A percentile compares a stretch with the other conserved stretches of the same genome.
phyloP scores from a whole-genome alignment of 2,329 filamentous ascomycete genomes.

The Alternaria solani region DNA sequence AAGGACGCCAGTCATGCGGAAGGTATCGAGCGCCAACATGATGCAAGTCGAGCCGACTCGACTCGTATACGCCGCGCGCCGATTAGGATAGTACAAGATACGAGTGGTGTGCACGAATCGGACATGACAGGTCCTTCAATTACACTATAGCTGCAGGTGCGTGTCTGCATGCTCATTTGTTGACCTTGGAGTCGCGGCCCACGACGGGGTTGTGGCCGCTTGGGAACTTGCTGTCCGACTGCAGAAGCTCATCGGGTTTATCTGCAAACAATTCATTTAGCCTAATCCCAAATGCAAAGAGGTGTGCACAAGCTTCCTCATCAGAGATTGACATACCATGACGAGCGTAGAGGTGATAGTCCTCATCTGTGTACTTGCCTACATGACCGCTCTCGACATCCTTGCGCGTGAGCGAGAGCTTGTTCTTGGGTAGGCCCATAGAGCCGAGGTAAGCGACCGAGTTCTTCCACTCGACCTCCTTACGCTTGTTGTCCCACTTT shows the following conservation, averaged over 20 bases:
- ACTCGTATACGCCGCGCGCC: slow-evolving; percentile 13
- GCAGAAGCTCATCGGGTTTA: slow-evolving; percentile 62
- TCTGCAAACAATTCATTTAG: slow-evolving; percentile 51
- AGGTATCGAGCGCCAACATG: slow-evolving; percentile 18
- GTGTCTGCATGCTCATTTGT: slow-evolving; percentile 53
- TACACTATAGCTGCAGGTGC: background rate
- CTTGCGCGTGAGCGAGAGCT: slow-evolving; percentile 62
- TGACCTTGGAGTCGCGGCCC: slow-evolving; percentile 55
- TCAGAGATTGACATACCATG: slow-evolving; percentile 53
- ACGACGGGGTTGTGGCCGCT: slow-evolving; percentile 57
- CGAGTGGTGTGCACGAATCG: slow-evolving; percentile 1
- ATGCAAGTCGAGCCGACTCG: slow-evolving; percentile 13
- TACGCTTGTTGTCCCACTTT: slow-evolving; percentile 75
- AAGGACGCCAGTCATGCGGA: slow-evolving; percentile 12
- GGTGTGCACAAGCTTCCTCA: slow-evolving; percentile 25
- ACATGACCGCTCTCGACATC: slow-evolving; percentile 65
- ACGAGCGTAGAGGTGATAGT: slow-evolving; percentile 59
- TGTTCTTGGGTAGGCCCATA: slow-evolving; percentile 68
- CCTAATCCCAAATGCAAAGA: slow-evolving; percentile 33
- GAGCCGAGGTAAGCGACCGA: slow-evolving; percentile 65
- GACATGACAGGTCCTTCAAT: background rate
- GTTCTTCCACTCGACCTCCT: slow-evolving; percentile 83
- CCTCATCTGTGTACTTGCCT: slow-evolving; percentile 56
- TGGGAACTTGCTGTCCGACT: slow-evolving; percentile 58
- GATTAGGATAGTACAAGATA: slow-evolving; percentile 10